Conservation (phyloP, 169 alveolate genomes). For the Plasmodium reichenowi region DNA sequence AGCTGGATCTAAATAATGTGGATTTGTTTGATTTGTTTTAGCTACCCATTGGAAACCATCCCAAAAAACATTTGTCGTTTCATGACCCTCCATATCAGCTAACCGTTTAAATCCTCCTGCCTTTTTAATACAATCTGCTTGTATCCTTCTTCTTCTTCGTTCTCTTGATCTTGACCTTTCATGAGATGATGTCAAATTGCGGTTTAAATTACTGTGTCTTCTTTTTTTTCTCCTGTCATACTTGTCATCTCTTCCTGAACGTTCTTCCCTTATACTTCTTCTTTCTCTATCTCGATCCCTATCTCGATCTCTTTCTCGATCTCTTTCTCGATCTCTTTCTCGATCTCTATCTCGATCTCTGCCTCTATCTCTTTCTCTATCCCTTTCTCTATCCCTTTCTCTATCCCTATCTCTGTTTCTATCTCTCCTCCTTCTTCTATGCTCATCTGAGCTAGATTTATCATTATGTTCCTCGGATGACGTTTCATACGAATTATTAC, state of each 20-base stretch:
- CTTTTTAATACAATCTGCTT: slow-evolving; percentile 88
- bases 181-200: slow-evolving; percentile 83
- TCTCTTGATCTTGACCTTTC: slow-evolving; percentile 87
- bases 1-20: slow-evolving; percentile 89
- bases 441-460: slow-evolving; percentile 20
- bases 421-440: slow-evolving; percentile 19
- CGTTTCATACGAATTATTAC: slow-evolving; percentile 4
- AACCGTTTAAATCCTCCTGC: slow-evolving; percentile 94
- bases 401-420: slow-evolving; percentile 33
- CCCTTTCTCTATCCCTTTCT: slow-evolving; percentile 2
- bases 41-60: slow-evolving; percentile 96
- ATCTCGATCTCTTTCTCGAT: slow-evolving; percentile 49
- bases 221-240: slow-evolving; percentile 46
- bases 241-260: slow-evolving; percentile 15
- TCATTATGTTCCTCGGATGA: slow-evolving; percentile 10
- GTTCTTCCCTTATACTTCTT: slow-evolving; percentile 8
- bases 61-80: slow-evolving; percentile 93
- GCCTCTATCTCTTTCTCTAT: not conserved
- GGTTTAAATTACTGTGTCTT: slow-evolving; percentile 76
- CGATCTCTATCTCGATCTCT: slow-evolving; percentile 29
- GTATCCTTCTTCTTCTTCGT: slow-evolving; percentile 86
- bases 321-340: slow-evolving; percentile 35
- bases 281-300: slow-evolving; percentile 16
- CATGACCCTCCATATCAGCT: slow-evolving; percentile 93
- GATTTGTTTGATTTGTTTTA: slow-evolving; percentile 86